Conservation (phyloP, 148 eudicot genomes). For the Pouteria glomerata region DNA sequence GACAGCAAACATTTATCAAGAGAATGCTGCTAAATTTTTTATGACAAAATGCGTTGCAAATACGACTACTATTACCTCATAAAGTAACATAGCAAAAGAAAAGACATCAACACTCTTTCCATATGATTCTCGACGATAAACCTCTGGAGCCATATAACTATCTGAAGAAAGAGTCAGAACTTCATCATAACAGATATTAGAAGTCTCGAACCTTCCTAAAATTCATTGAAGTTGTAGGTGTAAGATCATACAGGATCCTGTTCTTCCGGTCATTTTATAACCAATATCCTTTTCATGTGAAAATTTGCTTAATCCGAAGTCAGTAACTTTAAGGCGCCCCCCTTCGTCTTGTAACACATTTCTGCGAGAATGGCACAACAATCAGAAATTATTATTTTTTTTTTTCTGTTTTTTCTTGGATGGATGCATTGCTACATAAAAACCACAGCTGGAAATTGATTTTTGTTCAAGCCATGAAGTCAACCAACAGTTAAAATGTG, state of each 20-base stretch:
- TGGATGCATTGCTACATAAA: too few relatives aligned
- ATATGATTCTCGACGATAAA: conserved; percentile 39
- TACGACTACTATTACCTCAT: conserved; percentile 21
- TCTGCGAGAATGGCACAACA: conserved; percentile 13
- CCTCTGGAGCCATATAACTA: conserved; percentile 49
- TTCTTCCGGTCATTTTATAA: conserved; percentile 47
- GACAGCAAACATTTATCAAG: not conserved
- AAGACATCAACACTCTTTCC: conserved; percentile 46
- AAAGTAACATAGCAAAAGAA: conserved; percentile 35
- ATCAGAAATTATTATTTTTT: not conserved
- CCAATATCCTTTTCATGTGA: conserved; percentile 35
- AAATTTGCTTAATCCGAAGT: conserved; percentile 39
- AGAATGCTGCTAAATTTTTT: too few relatives aligned
- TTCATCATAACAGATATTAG: not conserved
- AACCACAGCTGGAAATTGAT: not conserved
- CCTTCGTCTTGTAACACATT: conserved; percentile 43
- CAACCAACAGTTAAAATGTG: not conserved
- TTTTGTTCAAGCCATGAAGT: not conserved
- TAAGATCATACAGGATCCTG: conserved; percentile 37
- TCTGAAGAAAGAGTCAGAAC: conserved; percentile 19
- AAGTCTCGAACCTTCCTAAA: not conserved
- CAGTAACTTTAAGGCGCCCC: conserved; percentile 42
- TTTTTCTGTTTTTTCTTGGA: not conserved
- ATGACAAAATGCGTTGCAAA: not conserved
- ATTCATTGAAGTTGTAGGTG: not conserved